Percentiles rank a stretch among this genome's conserved stretches.
Evolutionary conservation across 2,329 filamentous ascomycete genomes (phyloP).

Genomic region (Neonectria magnoliae): DNA sequence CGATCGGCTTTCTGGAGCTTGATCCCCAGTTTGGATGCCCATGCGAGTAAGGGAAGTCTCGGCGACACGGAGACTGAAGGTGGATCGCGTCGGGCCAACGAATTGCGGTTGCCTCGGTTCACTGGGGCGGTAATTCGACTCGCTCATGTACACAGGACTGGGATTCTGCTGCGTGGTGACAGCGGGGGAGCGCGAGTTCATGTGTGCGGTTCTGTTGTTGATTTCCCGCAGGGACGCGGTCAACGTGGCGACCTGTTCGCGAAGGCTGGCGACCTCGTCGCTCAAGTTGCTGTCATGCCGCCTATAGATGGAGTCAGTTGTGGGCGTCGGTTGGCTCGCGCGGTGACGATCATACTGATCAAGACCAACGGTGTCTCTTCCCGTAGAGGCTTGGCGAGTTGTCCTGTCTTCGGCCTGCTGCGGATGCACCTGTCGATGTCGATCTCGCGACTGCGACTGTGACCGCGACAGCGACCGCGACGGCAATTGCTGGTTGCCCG

Average conservation of each 20-base stretch:
- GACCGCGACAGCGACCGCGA: not conserved
- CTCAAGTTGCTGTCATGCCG: constrained; percentile 33
- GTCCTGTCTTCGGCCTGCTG: constrained; percentile 32
- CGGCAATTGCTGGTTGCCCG: not conserved
- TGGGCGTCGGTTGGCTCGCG: no score
- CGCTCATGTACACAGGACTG: constrained; percentile 19
- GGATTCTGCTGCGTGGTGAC: constrained; percentile 30
- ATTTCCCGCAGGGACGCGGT: constrained; percentile 36
- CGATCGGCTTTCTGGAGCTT: constrained; percentile 40
- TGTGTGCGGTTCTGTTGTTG: constrained; percentile 40
- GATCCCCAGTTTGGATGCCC: constrained; percentile 44
- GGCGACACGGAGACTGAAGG: constrained; percentile 48
- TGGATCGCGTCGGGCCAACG: constrained; percentile 49
- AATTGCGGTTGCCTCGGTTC: constrained; percentile 48
- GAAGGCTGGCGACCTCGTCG: constrained; percentile 44
- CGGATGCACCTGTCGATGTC: constrained; percentile 16
- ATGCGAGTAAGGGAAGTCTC: constrained; percentile 49
- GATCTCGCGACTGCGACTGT: not conserved
- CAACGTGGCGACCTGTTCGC: constrained; percentile 44
- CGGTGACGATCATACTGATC: not conserved
- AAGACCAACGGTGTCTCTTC: not conserved
- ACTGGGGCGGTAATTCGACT: constrained; percentile 9
- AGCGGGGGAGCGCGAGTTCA: constrained; percentile 19
- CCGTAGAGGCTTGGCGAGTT: constrained; percentile 26
- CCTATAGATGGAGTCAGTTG: not conserved